Evolutionary conservation across 1,284 basidiomycete genomes (phyloP), one percentile per base, ranked within the genome.

Genomic region (Apiotrichum veenhuisii): DNA sequence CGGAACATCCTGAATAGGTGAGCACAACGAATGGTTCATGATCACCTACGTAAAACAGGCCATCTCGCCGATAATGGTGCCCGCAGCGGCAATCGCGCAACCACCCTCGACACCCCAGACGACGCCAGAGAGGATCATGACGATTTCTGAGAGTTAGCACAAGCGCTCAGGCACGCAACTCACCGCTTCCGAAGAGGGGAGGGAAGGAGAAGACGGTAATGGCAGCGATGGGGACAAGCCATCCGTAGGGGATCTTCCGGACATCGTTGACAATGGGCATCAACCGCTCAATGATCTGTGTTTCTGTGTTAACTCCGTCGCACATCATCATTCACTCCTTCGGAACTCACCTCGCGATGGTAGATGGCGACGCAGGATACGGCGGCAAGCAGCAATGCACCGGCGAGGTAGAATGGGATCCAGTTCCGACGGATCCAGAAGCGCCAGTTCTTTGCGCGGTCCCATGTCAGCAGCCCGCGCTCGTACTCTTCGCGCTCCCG

Each of bases 161-260:
- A 43, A 27, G 17, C 14, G 22, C 7, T 15, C 10, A 12, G 5
- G 2, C 25, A 18, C 8, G 8, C 3, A 34, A 62, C 65, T 46
- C 40, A 63, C 72, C 71, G 50, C 72, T 71, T 12, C 75, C 74
- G 37, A 74, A 75, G 1, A 78, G 60, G 0, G 77, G 78, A 0
- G 78, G 77, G 64, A 79, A 78, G 12, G 70, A 73, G 41, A 78
- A 63, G 40, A 78, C 68, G 55, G 77, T 67, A 34, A 78, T 66
- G 27, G 74, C 65, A 8, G 62, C 67, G 27, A 73, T 69, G 3
- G 75, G 74, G 15, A 74, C 67, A 23, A 67, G 36, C 63, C 70
- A 77, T 8, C 72, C 72, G 14, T 55, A 67, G n/a, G 57, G 57
- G 26, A 67, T 26, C 9, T 50, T 36, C 15, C 58, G 54, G 45